These are phyloP conservation scores for Lipomyces sp. DNA, from an alignment of 805 yeast genomes.

Conservation along the genomic window DNA sequence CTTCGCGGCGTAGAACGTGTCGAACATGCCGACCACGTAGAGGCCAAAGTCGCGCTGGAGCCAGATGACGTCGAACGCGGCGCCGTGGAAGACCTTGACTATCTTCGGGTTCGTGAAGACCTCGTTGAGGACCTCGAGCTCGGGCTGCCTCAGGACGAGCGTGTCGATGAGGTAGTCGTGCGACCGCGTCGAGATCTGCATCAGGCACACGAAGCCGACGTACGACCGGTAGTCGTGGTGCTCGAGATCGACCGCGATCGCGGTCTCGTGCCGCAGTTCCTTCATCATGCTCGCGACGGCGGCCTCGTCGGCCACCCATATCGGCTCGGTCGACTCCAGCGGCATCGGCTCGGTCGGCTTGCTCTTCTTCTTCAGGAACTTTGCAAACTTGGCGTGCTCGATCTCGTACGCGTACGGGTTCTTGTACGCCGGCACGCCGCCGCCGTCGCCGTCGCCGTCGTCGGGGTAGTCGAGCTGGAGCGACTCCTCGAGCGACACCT, in stretches of 20 bases:
- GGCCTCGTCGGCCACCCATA: constrained; percentile 66
- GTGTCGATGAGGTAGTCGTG: constrained; percentile 88
- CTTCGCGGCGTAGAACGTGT: constrained; percentile 86
- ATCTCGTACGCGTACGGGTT: constrained; percentile 10
- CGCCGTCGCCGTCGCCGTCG: neutral
- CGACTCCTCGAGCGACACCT: constrained; percentile 53
- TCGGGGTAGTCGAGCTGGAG: constrained; percentile 33
- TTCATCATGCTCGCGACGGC: constrained; percentile 53
- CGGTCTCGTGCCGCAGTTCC: constrained; percentile 50
- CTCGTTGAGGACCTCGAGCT: constrained; percentile 60
- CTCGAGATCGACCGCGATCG: constrained; percentile 89
- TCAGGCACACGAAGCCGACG: constrained; percentile 83
- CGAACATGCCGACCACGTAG: constrained; percentile 84
- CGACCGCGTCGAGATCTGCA: constrained; percentile 85
- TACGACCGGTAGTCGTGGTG: constrained; percentile 92
- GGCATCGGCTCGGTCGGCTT: constrained; percentile 52
- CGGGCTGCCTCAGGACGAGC: constrained; percentile 62
- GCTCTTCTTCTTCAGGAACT: neutral
- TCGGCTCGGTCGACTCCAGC: constrained; percentile 57
- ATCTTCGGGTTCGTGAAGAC: constrained; percentile 79
- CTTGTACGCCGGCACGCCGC: constrained; percentile 13
- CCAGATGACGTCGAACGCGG: constrained; percentile 96
- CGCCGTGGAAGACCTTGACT: constrained; percentile 91
- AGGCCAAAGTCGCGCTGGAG: constrained; percentile 91
- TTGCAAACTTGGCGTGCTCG: constrained; percentile 6